These are phyloP conservation scores for Ambrosiella beaveri DNA, from an alignment of 2,329 filamentous ascomycete species.

Conservation along the genomic window DNA sequence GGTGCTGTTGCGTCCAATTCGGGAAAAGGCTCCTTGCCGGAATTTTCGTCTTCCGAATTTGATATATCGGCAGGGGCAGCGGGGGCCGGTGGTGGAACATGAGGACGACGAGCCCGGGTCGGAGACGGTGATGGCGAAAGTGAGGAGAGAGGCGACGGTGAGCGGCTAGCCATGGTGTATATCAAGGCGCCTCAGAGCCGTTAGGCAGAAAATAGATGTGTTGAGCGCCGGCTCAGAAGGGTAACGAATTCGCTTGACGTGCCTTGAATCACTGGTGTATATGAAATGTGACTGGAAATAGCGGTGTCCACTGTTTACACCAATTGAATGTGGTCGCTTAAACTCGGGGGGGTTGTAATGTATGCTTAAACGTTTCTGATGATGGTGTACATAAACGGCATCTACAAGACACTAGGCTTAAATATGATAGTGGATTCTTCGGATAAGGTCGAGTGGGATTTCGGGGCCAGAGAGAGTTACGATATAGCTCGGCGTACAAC, in stretches of 20 bases:
- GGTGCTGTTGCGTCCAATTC: not conserved
- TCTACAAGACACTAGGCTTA: too few species aligned
- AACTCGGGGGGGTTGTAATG: not conserved
- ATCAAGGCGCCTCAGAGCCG: not conserved
- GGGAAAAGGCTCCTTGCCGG: conserved; percentile 3
- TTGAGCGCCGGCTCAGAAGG: not conserved
- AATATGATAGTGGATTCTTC: too few species aligned
- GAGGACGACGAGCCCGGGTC: not conserved
- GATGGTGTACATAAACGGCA: too few species aligned
- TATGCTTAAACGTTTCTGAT: too few species aligned
- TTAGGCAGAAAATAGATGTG: not conserved
- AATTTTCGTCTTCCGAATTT: not conserved
- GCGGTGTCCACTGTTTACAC: not conserved
- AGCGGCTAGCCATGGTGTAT: conserved; percentile 2
- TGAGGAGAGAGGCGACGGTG: conserved; percentile 6
- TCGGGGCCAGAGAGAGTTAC: too few species aligned
- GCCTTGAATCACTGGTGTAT: not conserved
- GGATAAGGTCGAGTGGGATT: too few species aligned
- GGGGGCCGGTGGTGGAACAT: not conserved
- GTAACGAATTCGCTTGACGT: not conserved
- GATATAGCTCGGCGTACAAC: too few species aligned
- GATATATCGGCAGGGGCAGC: conserved; percentile 4
- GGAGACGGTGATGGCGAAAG: conserved; percentile 7
- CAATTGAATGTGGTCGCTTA: not conserved
- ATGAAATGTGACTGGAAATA: not conserved